Conservation (phyloP, 306 rosid species). For the Malus domestica region ASM211411v1 NC_041797.1:13635001-13635500, state of each 20-base stretch:
- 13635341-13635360: conserved; percentile 3
- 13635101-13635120: no score
- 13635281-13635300: background rate
- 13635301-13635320: background rate
- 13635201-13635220: background rate
- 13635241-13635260: background rate
- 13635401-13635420: conserved; percentile 41
- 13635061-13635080: no score
- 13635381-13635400: conserved; percentile 23
- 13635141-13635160: no score
- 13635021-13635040: no score
- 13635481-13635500: conserved; percentile 35
- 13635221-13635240: background rate
- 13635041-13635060: no score
- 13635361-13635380: conserved; percentile 2
- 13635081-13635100: no score
- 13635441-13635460: conserved; percentile 41
- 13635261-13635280: background rate
- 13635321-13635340: background rate
- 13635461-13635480: conserved; percentile 50
- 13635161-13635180: background rate
- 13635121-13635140: no score
- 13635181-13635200: background rate
- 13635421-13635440: conserved; percentile 49
- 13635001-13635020: no score